Evolutionary conservation across 2,329 filamentous ascomycete species (phyloP).

Genomic region (Calonectria montana): DNA sequence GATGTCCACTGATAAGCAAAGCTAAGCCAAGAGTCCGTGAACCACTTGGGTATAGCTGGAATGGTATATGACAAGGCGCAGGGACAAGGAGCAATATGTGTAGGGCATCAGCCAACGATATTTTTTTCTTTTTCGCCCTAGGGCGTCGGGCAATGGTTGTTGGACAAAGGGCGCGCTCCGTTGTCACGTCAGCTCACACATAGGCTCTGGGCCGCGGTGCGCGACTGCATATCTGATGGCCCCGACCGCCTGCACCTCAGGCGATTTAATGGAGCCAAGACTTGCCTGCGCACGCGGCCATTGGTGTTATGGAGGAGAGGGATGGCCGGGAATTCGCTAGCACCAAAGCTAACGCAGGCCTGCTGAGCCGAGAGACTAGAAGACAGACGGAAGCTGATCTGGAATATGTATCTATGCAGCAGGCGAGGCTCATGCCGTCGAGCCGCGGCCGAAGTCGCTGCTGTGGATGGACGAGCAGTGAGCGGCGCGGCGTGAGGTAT

Average conservation of each 20-base stretch:
- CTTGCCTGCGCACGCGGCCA: background rate
- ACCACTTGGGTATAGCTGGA: background rate
- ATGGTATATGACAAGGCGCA: background rate
- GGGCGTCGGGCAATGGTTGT: background rate
- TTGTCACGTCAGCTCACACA: background rate
- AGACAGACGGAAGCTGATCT: slow-evolving; percentile 29
- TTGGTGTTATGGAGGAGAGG: background rate
- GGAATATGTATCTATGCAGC: slow-evolving; percentile 13
- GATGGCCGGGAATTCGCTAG: slow-evolving; percentile 12
- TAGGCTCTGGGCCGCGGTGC: background rate
- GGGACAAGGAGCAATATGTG: background rate
- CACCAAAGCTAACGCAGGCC: slow-evolving; percentile 20
- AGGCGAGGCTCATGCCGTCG: slow-evolving; percentile 21
- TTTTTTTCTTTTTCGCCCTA: background rate
- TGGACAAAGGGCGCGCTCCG: background rate
- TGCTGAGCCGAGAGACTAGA: slow-evolving; percentile 28
- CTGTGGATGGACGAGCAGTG: background rate
- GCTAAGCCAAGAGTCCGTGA: background rate
- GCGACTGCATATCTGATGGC: background rate
- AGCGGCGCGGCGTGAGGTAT: background rate
- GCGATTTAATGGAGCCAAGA: background rate
- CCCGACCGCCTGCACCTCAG: background rate
- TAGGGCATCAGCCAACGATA: background rate
- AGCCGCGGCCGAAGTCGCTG: slow-evolving; percentile 15
- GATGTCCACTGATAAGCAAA: slow-evolving; percentile 14